Percentiles rank a stretch among this genome's conserved stretches.
These are phyloP conservation scores for Gossypium anomalum DNA, from an alignment of 345 rosid genomes.

Conservation along the genomic window DNA sequence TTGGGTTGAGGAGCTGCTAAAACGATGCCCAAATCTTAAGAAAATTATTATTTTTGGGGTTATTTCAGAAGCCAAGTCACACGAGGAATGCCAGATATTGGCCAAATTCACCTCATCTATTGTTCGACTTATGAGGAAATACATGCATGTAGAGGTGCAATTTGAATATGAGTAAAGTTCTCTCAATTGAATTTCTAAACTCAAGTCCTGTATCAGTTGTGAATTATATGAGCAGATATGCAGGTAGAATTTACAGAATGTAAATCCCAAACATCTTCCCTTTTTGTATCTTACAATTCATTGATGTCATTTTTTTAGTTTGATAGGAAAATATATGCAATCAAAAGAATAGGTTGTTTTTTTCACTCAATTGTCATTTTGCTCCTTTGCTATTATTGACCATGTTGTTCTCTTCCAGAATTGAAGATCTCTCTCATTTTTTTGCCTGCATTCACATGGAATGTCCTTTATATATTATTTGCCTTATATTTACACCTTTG, in stretches of 20 bases:
- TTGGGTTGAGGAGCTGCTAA: slow-evolving; percentile 63
- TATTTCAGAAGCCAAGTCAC: slow-evolving; percentile 65
- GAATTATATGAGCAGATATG: slow-evolving; percentile 17
- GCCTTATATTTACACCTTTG: not conserved
- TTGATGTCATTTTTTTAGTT: slow-evolving; percentile 18
- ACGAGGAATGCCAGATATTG: slow-evolving; percentile 57
- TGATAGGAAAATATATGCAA: slow-evolving; percentile 1
- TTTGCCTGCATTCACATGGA: not conserved
- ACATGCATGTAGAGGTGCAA: slow-evolving; percentile 64
- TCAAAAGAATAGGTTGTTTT: slow-evolving; percentile 6
- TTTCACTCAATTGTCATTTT: slow-evolving; percentile 10
- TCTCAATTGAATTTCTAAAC: slow-evolving; percentile 12
- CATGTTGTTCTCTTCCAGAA: not conserved
- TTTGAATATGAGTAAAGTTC: slow-evolving; percentile 51
- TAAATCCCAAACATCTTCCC: slow-evolving; percentile 1
- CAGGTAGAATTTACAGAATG: slow-evolving; percentile 12
- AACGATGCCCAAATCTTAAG: slow-evolving; percentile 63
- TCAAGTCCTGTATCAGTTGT: slow-evolving; percentile 18
- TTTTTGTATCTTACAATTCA: slow-evolving; percentile 16
- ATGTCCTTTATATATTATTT: not conserved
- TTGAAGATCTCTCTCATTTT: not conserved
- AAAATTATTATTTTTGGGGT: slow-evolving; percentile 61
- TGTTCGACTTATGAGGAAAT: slow-evolving; percentile 74
- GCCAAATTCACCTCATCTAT: slow-evolving; percentile 66
- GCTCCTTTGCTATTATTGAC: not conserved